Evolutionary conservation across 2,329 filamentous ascomycete genomes (phyloP).

Genomic region (Nigrospora oryzae): DNA sequence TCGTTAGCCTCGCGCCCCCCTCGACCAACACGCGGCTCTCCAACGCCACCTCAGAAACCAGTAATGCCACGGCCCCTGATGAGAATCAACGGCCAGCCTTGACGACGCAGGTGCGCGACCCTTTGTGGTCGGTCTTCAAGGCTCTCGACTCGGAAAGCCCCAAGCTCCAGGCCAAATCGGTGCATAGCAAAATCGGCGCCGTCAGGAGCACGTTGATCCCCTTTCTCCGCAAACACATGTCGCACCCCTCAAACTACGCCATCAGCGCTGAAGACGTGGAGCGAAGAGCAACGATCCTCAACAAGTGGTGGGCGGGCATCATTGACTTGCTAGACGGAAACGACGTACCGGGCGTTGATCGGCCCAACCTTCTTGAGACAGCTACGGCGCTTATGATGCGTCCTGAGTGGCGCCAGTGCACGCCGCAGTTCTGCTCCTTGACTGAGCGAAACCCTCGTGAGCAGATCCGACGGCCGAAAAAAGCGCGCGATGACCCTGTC

Average conservation of each 20-base stretch:
- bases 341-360: constrained; percentile 69
- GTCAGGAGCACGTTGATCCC: constrained; percentile 66
- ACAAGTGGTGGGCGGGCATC: constrained; percentile 84
- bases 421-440: constrained; percentile 57
- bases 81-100: constrained; percentile 9
- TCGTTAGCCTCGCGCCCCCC: constrained; percentile 34
- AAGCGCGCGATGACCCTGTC: not conserved
- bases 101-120: constrained; percentile 30
- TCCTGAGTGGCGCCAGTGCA: constrained; percentile 74
- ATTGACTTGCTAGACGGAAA: constrained; percentile 71
- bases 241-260: constrained; percentile 54
- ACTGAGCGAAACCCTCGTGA: constrained; percentile 44
- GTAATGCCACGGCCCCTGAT: constrained; percentile 19
- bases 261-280: constrained; percentile 78
- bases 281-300: constrained; percentile 67
- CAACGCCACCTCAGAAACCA: constrained; percentile 19
- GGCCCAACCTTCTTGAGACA: constrained; percentile 71
- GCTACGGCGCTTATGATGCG: constrained; percentile 78
- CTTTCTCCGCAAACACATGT: constrained; percentile 63
- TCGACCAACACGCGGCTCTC: constrained; percentile 24
- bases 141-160: constrained; percentile 39
- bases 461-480: constrained; percentile 14
- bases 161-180: constrained; percentile 64
- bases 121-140: constrained; percentile 47
- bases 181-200: constrained; percentile 63